phyloP scores from a whole-genome alignment of 495 filamentous ascomycete species.

The Tuber indicum region DNA sequence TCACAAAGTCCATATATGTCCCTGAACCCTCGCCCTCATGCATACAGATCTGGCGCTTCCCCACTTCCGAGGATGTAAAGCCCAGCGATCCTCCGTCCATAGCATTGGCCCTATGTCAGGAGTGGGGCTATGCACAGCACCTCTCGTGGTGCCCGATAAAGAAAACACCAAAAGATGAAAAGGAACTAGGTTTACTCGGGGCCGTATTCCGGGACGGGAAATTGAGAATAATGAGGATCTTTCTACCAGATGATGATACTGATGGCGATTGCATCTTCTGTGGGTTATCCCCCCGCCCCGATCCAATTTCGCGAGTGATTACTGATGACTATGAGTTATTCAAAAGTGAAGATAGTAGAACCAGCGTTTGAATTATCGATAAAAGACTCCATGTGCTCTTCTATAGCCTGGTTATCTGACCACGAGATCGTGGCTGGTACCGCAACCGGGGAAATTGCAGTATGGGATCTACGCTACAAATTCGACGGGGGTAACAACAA shows the following conservation, averaged over 20 bases:
- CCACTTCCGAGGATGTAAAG: slow-evolving; percentile 44
- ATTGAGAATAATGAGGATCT: slow-evolving; percentile 56
- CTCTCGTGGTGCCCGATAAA: slow-evolving; percentile 59
- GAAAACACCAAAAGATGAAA: slow-evolving; percentile 43
- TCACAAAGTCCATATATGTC: neutral
- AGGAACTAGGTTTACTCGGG: slow-evolving; percentile 56
- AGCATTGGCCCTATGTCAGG: slow-evolving; percentile 52
- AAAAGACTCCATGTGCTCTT: slow-evolving; percentile 52
- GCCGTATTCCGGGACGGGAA: slow-evolving; percentile 58
- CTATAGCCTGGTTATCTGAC: slow-evolving; percentile 57
- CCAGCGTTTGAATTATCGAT: slow-evolving; percentile 52
- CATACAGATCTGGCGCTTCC: slow-evolving; percentile 42
- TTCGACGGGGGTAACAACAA: slow-evolving; percentile 19
- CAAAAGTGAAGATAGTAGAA: slow-evolving; percentile 47
- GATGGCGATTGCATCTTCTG: slow-evolving; percentile 29
- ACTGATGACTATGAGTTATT: neutral
- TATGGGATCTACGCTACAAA: slow-evolving; percentile 51
- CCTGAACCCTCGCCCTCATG: slow-evolving; percentile 26
- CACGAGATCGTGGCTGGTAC: slow-evolving; percentile 57
- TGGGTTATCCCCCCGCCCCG: neutral
- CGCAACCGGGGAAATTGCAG: slow-evolving; percentile 56
- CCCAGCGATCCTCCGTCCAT: slow-evolving; percentile 26
- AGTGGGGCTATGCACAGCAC: slow-evolving; percentile 57
- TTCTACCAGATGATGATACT: slow-evolving; percentile 31
- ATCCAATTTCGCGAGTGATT: slow-evolving; percentile 8